Evolutionary conservation across 106 monocot genomes (phyloP).

Genomic region (Phalaenopsis equestris): DNA sequence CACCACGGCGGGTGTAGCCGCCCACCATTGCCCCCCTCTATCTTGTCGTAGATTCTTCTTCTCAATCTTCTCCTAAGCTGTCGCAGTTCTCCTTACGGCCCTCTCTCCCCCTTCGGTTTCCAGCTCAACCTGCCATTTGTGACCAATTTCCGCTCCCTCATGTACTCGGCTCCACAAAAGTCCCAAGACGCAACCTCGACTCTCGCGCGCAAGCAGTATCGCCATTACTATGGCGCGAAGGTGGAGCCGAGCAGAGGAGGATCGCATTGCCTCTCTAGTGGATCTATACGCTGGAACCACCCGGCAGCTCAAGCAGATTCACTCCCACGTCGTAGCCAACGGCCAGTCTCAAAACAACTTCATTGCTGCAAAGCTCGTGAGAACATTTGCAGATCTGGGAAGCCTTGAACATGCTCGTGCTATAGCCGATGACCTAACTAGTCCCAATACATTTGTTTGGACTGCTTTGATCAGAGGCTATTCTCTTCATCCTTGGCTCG

Average conservation of each 20-base stretch:
- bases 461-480: constrained; percentile 25
- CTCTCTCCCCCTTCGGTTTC: too few relatives aligned
- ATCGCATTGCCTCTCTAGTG: constrained; percentile 21
- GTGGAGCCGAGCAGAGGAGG: constrained; percentile 21
- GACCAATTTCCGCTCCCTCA: too few relatives aligned
- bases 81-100: too few relatives aligned
- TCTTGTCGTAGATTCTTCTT: too few relatives aligned
- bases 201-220: background rate
- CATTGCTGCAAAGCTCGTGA: constrained; percentile 20
- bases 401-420: constrained; percentile 16
- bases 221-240: constrained; percentile 9
- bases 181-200: background rate
- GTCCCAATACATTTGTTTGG: constrained; percentile 29
- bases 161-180: background rate
- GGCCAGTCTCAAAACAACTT: constrained; percentile 24
- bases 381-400: constrained; percentile 20
- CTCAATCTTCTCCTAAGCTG: too few relatives aligned
- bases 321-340: constrained; percentile 12
- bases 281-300: background rate
- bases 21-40: too few relatives aligned
- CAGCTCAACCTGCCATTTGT: too few relatives aligned
- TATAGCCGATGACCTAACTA: constrained; percentile 1
- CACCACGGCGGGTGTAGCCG: too few relatives aligned
- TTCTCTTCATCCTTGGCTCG: background rate
- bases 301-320: constrained; percentile 17